Conservation (phyloP, 1,284 basidiomycete species). For the Cerioporus squamosus region DNA sequence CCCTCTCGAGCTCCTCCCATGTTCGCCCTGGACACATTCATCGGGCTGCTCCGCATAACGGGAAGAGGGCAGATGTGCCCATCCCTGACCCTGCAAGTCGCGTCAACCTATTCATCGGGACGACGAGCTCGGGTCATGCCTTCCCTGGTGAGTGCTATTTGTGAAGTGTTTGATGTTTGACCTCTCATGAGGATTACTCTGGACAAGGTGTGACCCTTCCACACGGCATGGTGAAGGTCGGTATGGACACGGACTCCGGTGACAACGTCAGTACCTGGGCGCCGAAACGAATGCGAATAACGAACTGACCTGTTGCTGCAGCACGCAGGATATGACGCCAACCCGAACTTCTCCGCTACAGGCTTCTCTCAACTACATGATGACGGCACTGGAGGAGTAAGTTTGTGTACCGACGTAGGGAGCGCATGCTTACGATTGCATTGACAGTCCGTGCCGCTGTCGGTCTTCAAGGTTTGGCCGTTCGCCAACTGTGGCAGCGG, state of each 20-base stretch:
- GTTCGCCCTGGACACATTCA: neutral
- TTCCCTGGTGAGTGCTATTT: conserved; percentile 52
- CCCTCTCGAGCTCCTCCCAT: neutral
- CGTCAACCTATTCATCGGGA: conserved; percentile 65
- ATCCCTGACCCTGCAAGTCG: conserved; percentile 34
- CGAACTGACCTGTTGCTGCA: conserved; percentile 22
- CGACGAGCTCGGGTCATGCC: conserved; percentile 60
- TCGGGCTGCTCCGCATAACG: neutral
- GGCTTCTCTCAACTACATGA: conserved; percentile 70
- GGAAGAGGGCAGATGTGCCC: conserved; percentile 4
- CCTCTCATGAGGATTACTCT: neutral
- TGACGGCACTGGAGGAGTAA: conserved; percentile 61
- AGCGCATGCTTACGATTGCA: neutral
- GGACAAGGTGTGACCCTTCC: conserved; percentile 62
- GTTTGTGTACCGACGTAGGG: conserved; percentile 7
- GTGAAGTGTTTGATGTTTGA: too few species aligned
- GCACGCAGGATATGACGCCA: conserved; percentile 65
- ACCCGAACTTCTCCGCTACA: conserved; percentile 50
- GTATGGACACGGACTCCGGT: conserved; percentile 67
- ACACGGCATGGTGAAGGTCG: conserved; percentile 68
- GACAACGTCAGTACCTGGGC: conserved; percentile 48
- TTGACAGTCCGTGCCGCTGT: conserved; percentile 53
- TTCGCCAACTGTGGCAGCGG: conserved; percentile 48
- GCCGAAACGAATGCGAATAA: too few species aligned
- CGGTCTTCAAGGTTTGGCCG: conserved; percentile 66